Conservation (phyloP, 768 basidiomycete genomes). For the Agaricus sinodeliciosus region DNA sequence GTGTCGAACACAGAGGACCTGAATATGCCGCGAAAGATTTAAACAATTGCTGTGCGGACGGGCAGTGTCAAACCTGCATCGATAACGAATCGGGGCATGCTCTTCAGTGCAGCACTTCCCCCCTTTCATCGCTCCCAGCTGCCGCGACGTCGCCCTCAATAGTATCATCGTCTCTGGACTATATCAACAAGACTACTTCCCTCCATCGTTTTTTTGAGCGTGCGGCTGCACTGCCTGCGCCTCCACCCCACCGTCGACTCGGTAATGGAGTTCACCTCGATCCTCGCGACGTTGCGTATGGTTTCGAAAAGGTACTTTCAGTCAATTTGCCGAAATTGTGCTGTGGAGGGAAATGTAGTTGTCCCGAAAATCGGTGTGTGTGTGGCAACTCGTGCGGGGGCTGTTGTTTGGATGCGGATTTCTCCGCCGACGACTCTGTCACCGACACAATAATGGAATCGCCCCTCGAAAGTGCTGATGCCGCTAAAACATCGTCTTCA, state of each 20-base stretch:
- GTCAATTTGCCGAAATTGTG: slow-evolving; percentile 62
- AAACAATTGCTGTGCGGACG: slow-evolving; percentile 35
- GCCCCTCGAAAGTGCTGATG: neutral
- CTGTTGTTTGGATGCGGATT: slow-evolving; percentile 31
- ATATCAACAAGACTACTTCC: slow-evolving; percentile 13
- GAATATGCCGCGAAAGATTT: slow-evolving; percentile 40
- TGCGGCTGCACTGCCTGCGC: slow-evolving; percentile 63
- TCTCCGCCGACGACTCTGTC: neutral
- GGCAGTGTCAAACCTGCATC: slow-evolving; percentile 53
- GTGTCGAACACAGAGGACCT: slow-evolving; percentile 58
- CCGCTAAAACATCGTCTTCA: neutral
- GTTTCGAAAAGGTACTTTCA: neutral
- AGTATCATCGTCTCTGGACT: neutral
- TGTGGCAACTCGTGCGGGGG: slow-evolving; percentile 55
- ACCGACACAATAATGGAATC: neutral
- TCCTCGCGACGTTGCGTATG: slow-evolving; percentile 35
- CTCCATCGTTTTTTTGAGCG: slow-evolving; percentile 61
- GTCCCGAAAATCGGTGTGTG: slow-evolving; percentile 45
- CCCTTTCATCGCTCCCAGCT: slow-evolving; percentile 10
- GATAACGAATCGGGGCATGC: slow-evolving; percentile 42
- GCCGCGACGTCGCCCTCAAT: neutral
- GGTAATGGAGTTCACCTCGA: slow-evolving; percentile 32
- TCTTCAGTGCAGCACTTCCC: slow-evolving; percentile 26
- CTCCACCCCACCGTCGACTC: slow-evolving; percentile 37
- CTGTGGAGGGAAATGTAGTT: slow-evolving; percentile 56